Evolutionary conservation across 768 basidiomycete species (phyloP).

Genomic region (Terana coerulea): DNA sequence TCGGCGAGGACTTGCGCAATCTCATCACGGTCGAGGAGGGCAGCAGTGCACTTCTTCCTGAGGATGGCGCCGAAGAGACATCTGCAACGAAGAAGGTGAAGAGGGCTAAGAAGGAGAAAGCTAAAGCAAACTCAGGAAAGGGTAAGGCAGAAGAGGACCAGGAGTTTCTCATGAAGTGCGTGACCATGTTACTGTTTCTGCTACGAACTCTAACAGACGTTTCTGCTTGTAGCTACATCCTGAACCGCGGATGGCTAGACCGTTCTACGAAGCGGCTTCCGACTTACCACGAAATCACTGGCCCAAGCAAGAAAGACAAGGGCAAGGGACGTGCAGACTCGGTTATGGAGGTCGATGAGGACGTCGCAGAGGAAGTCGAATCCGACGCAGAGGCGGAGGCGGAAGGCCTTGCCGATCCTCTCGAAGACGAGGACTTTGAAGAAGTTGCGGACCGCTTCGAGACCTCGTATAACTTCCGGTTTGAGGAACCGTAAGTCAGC

Average conservation of each 20-base stretch:
- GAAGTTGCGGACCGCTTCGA: constrained; percentile 92
- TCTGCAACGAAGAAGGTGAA: constrained; percentile 24
- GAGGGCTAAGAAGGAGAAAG: constrained; percentile 26
- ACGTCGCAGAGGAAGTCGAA: constrained; percentile 30
- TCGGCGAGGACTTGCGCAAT: constrained; percentile 67
- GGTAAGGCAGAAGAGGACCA: constrained; percentile 66
- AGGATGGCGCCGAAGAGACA: constrained; percentile 26
- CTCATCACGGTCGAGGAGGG: constrained; percentile 55
- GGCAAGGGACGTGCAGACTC: constrained; percentile 17
- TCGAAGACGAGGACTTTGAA: constrained; percentile 79
- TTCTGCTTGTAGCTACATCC: constrained; percentile 68
- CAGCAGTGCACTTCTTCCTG: constrained; percentile 16
- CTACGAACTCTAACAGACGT: background rate
- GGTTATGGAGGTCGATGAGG: constrained; percentile 19
- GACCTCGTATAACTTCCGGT: constrained; percentile 96
- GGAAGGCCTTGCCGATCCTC: constrained; percentile 28
- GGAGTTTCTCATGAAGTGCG: constrained; percentile 88
- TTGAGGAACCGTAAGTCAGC: constrained; percentile 84
- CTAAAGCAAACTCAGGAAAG: constrained; percentile 31
- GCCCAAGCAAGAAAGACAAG: constrained; percentile 25
- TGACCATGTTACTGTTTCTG: constrained; percentile 8
- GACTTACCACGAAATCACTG: constrained; percentile 79
- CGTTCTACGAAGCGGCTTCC: constrained; percentile 68
- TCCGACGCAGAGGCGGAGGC: constrained; percentile 22
- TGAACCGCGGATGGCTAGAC: constrained; percentile 98